Percentiles rank a stretch among this genome's conserved stretches.
Evolutionary conservation across 106 monocot species (phyloP).

Genomic region (Dioscorea zingiberensis): DNA sequence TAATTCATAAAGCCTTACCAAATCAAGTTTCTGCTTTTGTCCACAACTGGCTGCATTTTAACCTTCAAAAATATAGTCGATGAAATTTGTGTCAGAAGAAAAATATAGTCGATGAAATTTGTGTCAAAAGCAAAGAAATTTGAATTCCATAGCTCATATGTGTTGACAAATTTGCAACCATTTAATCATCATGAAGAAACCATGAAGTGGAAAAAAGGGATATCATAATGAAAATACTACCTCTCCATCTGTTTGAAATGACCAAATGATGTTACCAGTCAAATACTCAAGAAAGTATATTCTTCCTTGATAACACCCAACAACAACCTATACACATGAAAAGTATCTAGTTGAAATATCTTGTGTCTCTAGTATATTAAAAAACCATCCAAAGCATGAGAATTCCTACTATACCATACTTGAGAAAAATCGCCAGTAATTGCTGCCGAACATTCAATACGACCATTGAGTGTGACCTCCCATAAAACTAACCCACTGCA

Average conservation of each 20-base stretch:
- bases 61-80: constrained; percentile 41
- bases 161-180: no score
- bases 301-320: constrained; percentile 89
- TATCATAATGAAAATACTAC: constrained; percentile 23
- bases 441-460: constrained; percentile 90
- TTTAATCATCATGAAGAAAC: no score
- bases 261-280: constrained; percentile 57
- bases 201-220: no score
- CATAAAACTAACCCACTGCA: constrained; percentile 64
- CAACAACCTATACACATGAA: constrained; percentile 58
- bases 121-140: no score
- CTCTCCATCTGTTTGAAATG: constrained; percentile 84
- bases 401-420: constrained; percentile 15
- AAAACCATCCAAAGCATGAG: not conserved
- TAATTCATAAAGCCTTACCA: constrained; percentile 33
- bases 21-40: constrained; percentile 47
- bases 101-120: no score
- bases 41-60: constrained; percentile 86
- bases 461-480: constrained; percentile 73
- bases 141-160: no score
- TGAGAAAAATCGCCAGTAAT: constrained; percentile 78
- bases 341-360: not conserved
- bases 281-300: constrained; percentile 80
- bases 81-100: constrained; percentile 7
- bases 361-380: not conserved